Percentiles rank a stretch among this genome's conserved stretches.
These are phyloP conservation scores for Sarocladium brachiariae DNA, from an alignment of 2,329 filamentous ascomycete species.

Conservation along the genomic window DNA sequence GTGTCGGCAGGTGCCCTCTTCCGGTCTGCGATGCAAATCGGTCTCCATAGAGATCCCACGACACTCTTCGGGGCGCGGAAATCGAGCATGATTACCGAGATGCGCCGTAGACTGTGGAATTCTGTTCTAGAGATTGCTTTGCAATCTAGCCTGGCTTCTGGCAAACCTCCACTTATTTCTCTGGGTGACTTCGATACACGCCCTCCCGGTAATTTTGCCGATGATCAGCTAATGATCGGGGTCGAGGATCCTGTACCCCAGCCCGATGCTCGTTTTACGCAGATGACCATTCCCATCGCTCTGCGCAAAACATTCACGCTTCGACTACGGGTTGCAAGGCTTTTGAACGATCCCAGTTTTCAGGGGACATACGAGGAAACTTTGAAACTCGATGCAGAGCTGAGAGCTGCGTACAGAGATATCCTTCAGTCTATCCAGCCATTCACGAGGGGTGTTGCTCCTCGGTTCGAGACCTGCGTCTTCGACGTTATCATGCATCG, in stretches of 20 bases:
- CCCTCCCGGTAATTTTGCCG: constrained; percentile 43
- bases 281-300: too few relatives aligned
- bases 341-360: constrained; percentile 35
- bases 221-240: constrained; percentile 33
- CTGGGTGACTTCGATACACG: constrained; percentile 40
- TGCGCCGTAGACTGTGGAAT: constrained; percentile 45
- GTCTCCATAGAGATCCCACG: constrained; percentile 40
- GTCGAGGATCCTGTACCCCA: constrained; percentile 24
- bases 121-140: constrained; percentile 42
- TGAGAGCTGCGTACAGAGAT: constrained; percentile 34
- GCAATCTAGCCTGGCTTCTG: constrained; percentile 37
- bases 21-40: constrained; percentile 41
- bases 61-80: constrained; percentile 18
- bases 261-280: constrained; percentile 11
- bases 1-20: constrained; percentile 37
- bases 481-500: constrained; percentile 46
- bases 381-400: constrained; percentile 33
- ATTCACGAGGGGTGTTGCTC: constrained; percentile 16
- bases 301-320: too few relatives aligned
- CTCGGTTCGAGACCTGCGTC: constrained; percentile 38
- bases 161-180: constrained; percentile 37
- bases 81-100: constrained; percentile 31
- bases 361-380: constrained; percentile 35
- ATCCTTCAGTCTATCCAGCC: too few relatives aligned
- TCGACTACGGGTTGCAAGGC: constrained; percentile 22